Evolutionary conservation across 495 filamentous ascomycete species (phyloP).

Genomic region (Xylaria palmicola): DNA sequence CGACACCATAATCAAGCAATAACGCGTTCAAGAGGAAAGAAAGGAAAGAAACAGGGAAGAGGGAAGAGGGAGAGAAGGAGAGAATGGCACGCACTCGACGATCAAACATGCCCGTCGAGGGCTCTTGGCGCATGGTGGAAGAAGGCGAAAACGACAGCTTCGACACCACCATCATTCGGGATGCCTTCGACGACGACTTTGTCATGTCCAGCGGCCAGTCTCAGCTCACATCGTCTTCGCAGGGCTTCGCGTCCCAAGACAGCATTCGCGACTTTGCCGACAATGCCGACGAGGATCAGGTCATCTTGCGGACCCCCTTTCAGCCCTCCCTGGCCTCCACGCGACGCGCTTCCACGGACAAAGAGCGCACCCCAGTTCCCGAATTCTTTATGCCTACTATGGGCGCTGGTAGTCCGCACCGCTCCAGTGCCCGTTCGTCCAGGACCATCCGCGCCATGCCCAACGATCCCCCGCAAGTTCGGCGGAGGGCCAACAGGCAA

Average conservation of each 20-base stretch:
- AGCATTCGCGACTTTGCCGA: slow-evolving; percentile 43
- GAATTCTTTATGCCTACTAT: slow-evolving; percentile 46
- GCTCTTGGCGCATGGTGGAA: slow-evolving; percentile 53
- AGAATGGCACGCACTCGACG: slow-evolving; percentile 8
- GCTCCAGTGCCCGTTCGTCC: slow-evolving; percentile 25
- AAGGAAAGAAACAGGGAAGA: too few relatives aligned
- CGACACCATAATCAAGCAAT: too few relatives aligned
- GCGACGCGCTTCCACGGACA: slow-evolving; percentile 34
- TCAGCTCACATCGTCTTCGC: slow-evolving; percentile 25
- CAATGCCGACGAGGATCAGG: slow-evolving; percentile 44
- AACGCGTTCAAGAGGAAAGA: too few relatives aligned
- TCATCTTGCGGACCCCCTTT: slow-evolving; percentile 45
- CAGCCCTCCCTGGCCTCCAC: slow-evolving; percentile 43
- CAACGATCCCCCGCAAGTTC: slow-evolving; percentile 20
- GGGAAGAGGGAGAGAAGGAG: not conserved
- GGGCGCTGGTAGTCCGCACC: slow-evolving; percentile 27
- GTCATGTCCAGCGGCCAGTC: slow-evolving; percentile 40
- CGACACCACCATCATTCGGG: slow-evolving; percentile 41
- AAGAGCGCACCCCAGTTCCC: slow-evolving; percentile 34
- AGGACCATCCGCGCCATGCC: slow-evolving; percentile 19
- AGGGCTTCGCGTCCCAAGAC: slow-evolving; percentile 42
- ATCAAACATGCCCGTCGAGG: slow-evolving; percentile 33
- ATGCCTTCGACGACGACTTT: slow-evolving; percentile 39
- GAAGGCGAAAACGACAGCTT: slow-evolving; percentile 51
- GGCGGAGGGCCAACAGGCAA: slow-evolving; percentile 23